Evolutionary conservation across 73 alveolate genomes (phyloP).

Genomic region (Tetrahymena borealis): DNA sequence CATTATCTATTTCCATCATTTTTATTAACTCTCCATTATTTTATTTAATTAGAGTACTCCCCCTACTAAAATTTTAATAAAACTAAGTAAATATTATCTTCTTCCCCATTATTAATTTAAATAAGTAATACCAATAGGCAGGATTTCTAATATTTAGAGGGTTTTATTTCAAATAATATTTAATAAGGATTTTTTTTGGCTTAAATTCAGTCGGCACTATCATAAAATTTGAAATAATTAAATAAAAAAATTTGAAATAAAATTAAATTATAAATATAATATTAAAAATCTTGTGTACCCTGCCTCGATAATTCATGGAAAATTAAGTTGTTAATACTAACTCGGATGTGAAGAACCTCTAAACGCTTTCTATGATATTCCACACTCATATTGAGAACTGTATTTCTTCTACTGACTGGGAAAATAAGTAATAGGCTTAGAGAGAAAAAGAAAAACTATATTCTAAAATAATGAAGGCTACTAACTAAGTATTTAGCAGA

Average conservation of each 20-base stretch:
- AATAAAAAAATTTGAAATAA: not conserved
- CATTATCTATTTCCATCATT: no score
- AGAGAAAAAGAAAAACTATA: not conserved
- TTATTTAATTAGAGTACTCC: no score
- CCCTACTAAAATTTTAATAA: no score
- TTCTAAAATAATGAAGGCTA: not conserved
- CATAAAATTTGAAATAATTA: not conserved
- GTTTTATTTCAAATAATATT: no score
- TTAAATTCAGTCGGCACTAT: not conserved
- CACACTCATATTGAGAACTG: not conserved
- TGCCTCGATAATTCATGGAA: not conserved
- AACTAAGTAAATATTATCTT: no score
- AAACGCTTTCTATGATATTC: not conserved
- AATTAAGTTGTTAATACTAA: not conserved
- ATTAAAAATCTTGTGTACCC: not conserved
- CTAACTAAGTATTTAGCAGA: not conserved
- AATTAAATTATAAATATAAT: not conserved
- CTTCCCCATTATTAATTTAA: not conserved
- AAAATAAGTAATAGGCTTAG: not conserved
- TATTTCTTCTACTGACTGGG: not conserved
- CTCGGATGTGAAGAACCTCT: not conserved
- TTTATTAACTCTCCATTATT: no score
- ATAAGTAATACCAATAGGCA: no score
- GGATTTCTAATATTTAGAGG: conserved; percentile 1
- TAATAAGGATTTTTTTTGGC: not conserved